Evolutionary conservation across 352 stramenopile species (phyloP), one percentile per base, ranked within the genome.

Genomic region (Hyaloperonospora arabidopsidis): DNA sequence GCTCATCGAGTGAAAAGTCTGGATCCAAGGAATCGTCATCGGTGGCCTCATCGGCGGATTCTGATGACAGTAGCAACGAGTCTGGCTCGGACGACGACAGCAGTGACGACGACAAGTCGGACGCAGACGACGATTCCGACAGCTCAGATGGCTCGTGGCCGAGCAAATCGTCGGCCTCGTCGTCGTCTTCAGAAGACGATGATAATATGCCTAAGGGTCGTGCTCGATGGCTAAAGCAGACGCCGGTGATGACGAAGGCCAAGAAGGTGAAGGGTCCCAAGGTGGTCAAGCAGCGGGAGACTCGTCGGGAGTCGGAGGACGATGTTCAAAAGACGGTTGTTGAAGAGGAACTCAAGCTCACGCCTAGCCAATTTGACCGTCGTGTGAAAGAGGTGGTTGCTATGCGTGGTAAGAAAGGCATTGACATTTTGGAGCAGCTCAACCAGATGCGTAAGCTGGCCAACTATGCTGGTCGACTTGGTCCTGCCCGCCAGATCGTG

Each of bases 201-300:
- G 83, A 93, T 40, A 79, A 77, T 28, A 76, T 96, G 76, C 87
- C 97, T 52, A 98, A 98, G 77, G 95, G 95, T 45, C 93, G 95
- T 71, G 92, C 92, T 6, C 82, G 79, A 44, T 98, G 95, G 95
- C 72, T 98, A 28, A 98, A 98, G 80, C 87, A 93, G 62, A 90
- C 84, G 25, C 63, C 76, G 8, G 77, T 74, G 29, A 77, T 82
- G 44, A 85, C 65, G 12, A 84, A 84, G 55, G 40, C 52, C 18
- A 87, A 84, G 64, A 69, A 68, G 45, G 46, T 62, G 23, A 76
- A 72, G 54, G 67, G 57, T 5, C 66, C 63, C 21, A 84, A 74
- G 64, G 34, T 64, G 10, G 57, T 64, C 17, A 72, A 76, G 49
- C 57, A 68, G 40, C 59, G 57, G 10, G 80, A 87, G 40, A 76